Evolutionary conservation across 2,329 filamentous ascomycete genomes (phyloP), one percentile per base, ranked within the genome.

Genomic region (Aspergillus sclerotialis): DNA sequence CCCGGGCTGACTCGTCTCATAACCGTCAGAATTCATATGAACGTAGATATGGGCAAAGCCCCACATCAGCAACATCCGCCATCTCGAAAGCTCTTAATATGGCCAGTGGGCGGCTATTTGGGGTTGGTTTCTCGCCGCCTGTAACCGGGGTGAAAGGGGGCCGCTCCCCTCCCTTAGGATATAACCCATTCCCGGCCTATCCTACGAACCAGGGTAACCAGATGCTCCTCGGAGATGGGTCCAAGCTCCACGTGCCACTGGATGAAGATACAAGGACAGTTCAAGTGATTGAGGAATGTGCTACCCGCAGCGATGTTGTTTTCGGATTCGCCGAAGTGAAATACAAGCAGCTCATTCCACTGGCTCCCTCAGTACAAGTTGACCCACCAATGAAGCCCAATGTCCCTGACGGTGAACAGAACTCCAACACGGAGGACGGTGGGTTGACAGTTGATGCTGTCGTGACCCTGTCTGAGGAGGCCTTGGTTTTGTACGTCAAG

Each of bases 281-380:
- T 2, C 82, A 88, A 52, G 75, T 78, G 28, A 88, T 96, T 37
- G 90, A 98, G 58, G 89, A 96, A 49, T 82, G 86, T 44, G 92
- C 92, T 2, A 92, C 88, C 19, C 76, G 89, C 25, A 95, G 89
- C 55, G 89, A 98, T 58, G 92, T 95, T 29, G 89, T 98, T 3
- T 98, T 89, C 58, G 89, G 90, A 3, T 96, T 98, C 61, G 92
- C 92, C 5, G 90, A 98, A 64, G 90, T 98, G 55, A 98, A 98
- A 63, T 95, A 93, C 64, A 92, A 93, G 61, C 92, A 98, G 61
- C 74, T 98, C n/a, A 78, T 95, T 32, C 92, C 92, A 3, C 68
- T 92, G 28, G 80, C 86, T 1, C 92, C 90, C 1, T 90, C 84
- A 4, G 56, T 57, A 14, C 61, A 64, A 19, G 47, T 55, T 5